These are phyloP conservation scores for Phaeosphaeriaceae sp. DNA, from an alignment of 2,329 filamentous ascomycete genomes.

Conservation along the genomic window DNA sequence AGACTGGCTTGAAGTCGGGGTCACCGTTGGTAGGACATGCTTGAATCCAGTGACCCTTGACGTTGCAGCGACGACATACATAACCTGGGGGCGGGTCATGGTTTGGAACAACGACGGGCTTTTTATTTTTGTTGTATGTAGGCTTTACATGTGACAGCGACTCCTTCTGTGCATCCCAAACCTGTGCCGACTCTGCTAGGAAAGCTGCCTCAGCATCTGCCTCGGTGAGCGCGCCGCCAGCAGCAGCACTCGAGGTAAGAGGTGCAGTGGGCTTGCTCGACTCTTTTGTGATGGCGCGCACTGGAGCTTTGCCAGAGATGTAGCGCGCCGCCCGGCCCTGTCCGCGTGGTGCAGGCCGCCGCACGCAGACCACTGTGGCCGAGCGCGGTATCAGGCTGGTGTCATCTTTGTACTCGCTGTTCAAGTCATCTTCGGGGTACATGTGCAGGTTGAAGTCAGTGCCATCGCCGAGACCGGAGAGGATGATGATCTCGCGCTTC, in stretches of 20 bases:
- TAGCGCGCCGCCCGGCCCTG: constrained; percentile 92
- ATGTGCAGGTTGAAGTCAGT: constrained; percentile 96
- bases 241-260: constrained; percentile 28
- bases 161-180: constrained; percentile 93
- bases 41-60: constrained; percentile 99
- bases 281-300: constrained; percentile 78
- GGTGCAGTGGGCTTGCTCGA: constrained; percentile 60
- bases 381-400: constrained; percentile 96
- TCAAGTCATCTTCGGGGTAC: constrained; percentile 83
- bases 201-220: constrained; percentile 94
- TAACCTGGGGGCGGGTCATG: constrained; percentile 94
- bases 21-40: constrained; percentile 98
- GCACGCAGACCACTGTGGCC: constrained; percentile 88
- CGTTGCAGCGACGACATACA: constrained; percentile 93
- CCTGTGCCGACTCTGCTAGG: constrained; percentile 86
- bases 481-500: constrained; percentile 97
- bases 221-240: constrained; percentile 74
- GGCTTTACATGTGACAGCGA: constrained; percentile 77
- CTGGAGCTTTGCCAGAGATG: constrained; percentile 94
- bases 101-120: constrained; percentile 81
- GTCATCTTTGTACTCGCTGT: constrained; percentile 96
- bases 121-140: constrained; percentile 54
- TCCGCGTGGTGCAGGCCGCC: constrained; percentile 83
- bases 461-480: constrained; percentile 91
- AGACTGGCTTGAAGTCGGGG: constrained; percentile 91